Evolutionary conservation across 1,284 basidiomycete species (phyloP), one percentile per base, ranked within the genome.

Genomic region (Rhodotorula mucilaginosa): DNA sequence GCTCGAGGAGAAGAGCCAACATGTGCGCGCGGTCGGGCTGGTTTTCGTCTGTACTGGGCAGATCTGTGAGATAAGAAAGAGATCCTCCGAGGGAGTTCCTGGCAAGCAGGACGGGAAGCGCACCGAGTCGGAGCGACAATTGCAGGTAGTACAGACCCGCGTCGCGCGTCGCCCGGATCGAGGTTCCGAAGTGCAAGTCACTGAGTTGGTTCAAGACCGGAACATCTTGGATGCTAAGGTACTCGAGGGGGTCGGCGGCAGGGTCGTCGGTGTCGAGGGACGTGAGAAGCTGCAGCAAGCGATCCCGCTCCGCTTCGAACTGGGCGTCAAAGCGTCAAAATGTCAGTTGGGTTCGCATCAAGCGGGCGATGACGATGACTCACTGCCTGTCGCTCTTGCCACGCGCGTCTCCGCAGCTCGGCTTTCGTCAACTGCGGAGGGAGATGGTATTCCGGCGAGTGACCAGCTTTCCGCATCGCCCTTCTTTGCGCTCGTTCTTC

Each of bases 301-400:
- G 56, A 0, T 16, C 48, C 56, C 58, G 57, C 19, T 68, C 61
- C 34, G 58, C 49, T 12, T 68, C 67, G 57, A 68, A 68, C 67
- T 68, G 61, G 7, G 47, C 18, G 1, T 13, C 8, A 19, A 12
- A 19, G 31, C 19, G 12, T 18, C 0, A 15, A 8, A 15, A 6
- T 19, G 13, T 67, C 31, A 58, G 51, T 19, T 2, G 34, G 18
- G 13, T 2, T 15, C 34, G 16, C 3, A 13, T 13, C 10, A 1
- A 5, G 23, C 12, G 12, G 15, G 48, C 6, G 46, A 21, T 4
- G 19, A 4, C 12, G 1, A 44, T 19, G 7, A 26, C 67, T 34
- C n/a, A 68, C 67, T 1, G 29, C 51, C 18, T 64, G 62, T 51
- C 39, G 34, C 12, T 59, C 62, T 15, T 34, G 29, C 67, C 67